Percentiles rank a stretch among this genome's conserved stretches.
phyloP scores from a whole-genome alignment of 2,329 filamentous ascomycete genomes.

The Dichotomopilus funicola region DNA sequence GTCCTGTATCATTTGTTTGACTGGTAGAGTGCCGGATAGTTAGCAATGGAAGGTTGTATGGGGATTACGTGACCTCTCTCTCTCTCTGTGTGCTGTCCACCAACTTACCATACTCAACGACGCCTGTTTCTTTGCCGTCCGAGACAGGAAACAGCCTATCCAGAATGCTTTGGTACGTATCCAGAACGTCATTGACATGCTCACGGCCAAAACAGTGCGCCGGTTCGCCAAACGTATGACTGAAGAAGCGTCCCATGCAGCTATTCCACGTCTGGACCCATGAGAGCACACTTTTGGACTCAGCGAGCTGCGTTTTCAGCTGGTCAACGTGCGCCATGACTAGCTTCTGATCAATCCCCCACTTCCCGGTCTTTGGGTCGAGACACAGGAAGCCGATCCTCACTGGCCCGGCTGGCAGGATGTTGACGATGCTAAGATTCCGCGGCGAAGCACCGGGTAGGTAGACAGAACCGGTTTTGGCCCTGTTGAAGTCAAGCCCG shows the following conservation, averaged over 20 bases:
- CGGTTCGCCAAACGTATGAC: slow-evolving; percentile 39
- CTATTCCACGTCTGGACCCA: slow-evolving; percentile 41
- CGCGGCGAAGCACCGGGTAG: slow-evolving; percentile 23
- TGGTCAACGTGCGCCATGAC: slow-evolving; percentile 49
- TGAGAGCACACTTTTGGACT: slow-evolving; percentile 40
- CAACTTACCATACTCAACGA: slow-evolving; percentile 24
- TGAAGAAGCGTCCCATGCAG: slow-evolving; percentile 41
- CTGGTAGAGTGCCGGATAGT: background rate
- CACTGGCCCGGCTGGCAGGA: slow-evolving; percentile 46
- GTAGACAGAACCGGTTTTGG: slow-evolving; percentile 36
- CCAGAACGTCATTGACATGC: slow-evolving; percentile 38
- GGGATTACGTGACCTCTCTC: too few species aligned
- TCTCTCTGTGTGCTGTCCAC: too few species aligned
- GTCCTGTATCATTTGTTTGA: slow-evolving; percentile 27
- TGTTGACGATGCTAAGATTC: slow-evolving; percentile 19
- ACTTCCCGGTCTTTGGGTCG: slow-evolving; percentile 40
- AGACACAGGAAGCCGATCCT: slow-evolving; percentile 51
- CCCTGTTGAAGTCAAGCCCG: slow-evolving; percentile 36
- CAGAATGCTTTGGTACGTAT: slow-evolving; percentile 37
- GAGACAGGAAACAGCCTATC: slow-evolving; percentile 31
- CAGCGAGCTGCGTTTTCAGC: slow-evolving; percentile 47
- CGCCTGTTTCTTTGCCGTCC: slow-evolving; percentile 20
- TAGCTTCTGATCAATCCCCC: slow-evolving; percentile 46
- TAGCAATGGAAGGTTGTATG: background rate
- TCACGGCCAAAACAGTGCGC: slow-evolving; percentile 39